These are phyloP conservation scores for Discostella pseudostelligera DNA, from an alignment of 108 stramenopile genomes.

Conservation along the genomic window DNA sequence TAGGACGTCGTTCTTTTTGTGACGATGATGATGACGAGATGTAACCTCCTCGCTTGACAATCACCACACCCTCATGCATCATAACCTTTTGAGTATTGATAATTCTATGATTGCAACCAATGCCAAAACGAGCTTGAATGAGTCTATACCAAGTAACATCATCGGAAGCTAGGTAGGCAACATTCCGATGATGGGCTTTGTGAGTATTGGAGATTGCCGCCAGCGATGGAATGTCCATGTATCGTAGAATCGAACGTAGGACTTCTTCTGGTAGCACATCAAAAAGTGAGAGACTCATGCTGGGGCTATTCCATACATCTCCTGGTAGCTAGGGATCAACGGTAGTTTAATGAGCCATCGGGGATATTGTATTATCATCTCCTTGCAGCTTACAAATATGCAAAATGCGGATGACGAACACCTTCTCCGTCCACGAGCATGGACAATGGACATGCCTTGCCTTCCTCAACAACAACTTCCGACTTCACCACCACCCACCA, in stretches of 20 bases:
- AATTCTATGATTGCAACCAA: conserved; percentile 19
- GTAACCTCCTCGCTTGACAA: conserved; percentile 6
- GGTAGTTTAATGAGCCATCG: no score
- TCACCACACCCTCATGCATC: neutral
- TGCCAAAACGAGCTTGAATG: conserved; percentile 39
- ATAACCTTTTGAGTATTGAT: neutral
- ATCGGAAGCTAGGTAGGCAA: conserved; percentile 30
- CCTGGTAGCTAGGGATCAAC: no score
- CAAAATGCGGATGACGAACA: no score
- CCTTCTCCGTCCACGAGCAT: no score
- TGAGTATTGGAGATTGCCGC: conserved; percentile 12
- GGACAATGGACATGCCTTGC: no score
- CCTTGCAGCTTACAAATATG: no score
- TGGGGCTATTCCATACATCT: no score
- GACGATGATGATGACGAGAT: neutral
- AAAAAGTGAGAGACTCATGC: conserved; percentile 13
- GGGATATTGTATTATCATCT: no score
- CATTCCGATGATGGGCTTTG: conserved; percentile 2
- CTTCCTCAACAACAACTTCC: no score
- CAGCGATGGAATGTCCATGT: conserved; percentile 39
- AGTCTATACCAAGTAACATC: conserved; percentile 36
- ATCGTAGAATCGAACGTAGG: conserved; percentile 21
- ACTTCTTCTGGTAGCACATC: conserved; percentile 38
- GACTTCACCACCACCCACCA: no score
- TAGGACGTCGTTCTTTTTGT: neutral